Evolutionary conservation across 108 stramenopile species (phyloP).

Genomic region (Fragilaria radians): DNA sequence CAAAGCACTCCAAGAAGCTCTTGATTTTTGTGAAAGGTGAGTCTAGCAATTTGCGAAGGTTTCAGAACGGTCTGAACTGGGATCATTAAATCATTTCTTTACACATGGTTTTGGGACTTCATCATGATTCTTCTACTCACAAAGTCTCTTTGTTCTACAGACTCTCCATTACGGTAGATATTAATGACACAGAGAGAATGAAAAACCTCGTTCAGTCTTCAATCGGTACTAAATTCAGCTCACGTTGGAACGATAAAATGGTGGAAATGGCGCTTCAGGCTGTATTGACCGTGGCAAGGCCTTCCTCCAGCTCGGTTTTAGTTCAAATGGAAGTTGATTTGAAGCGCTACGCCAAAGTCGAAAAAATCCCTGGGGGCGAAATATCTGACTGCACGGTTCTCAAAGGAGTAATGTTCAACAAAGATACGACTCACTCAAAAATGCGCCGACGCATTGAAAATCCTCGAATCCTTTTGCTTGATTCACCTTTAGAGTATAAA

Average conservation of each 20-base stretch:
- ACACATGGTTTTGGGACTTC: too few relatives aligned
- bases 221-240: slow-evolving; percentile 97
- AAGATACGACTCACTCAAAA: slow-evolving; percentile 97
- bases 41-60: too few relatives aligned
- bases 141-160: too few relatives aligned
- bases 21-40: slow-evolving; percentile 76
- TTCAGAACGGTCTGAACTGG: too few relatives aligned
- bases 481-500: slow-evolving; percentile 99
- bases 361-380: slow-evolving; percentile 99
- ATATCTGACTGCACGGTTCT: slow-evolving; percentile 89
- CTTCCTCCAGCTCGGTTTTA: slow-evolving; percentile 19
- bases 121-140: too few relatives aligned
- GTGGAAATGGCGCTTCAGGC: slow-evolving; percentile 97
- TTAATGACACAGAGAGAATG: slow-evolving; percentile 82
- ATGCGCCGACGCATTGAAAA: slow-evolving; percentile 98
- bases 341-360: slow-evolving; percentile 98
- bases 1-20: slow-evolving; percentile 86
- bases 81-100: too few relatives aligned
- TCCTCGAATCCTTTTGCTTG: slow-evolving; percentile 95
- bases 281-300: slow-evolving; percentile 79
- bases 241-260: slow-evolving; percentile 94
- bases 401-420: slow-evolving; percentile 99
- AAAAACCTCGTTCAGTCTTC: slow-evolving; percentile 85
- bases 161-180: slow-evolving; percentile 80
- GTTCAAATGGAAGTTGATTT: slow-evolving; percentile 88